Percentiles rank a stretch among this genome's conserved stretches.
These are phyloP conservation scores for Entrophospora sp. DNA, from an alignment of 192 early-diverging fungal genomes.

Conservation along the genomic window DNA sequence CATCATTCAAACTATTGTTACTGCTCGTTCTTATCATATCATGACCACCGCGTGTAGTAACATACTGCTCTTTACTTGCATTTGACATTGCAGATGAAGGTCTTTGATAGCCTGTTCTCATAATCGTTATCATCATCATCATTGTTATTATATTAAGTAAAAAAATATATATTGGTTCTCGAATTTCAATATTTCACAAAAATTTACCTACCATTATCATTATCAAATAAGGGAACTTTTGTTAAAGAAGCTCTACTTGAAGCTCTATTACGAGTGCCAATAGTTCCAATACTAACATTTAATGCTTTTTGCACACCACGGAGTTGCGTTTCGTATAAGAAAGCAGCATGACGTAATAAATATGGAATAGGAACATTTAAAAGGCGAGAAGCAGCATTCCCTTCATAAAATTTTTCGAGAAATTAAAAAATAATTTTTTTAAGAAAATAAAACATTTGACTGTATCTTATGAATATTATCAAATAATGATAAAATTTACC, in stretches of 20 bases:
- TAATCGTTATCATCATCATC: not conserved
- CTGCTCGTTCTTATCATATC: not conserved
- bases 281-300: conserved; percentile 7
- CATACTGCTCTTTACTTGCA: conserved; percentile 7
- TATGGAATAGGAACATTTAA: conserved; percentile 42
- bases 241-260: conserved; percentile 12
- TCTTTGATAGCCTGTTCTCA: not conserved
- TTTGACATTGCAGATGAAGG: conserved; percentile 1
- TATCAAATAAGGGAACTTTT: not conserved
- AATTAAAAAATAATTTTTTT: not conserved
- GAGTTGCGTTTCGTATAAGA: conserved; percentile 47
- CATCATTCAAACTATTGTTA: conserved; percentile 1
- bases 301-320: conserved; percentile 32
- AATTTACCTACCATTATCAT: not conserved
- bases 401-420: conserved; percentile 18
- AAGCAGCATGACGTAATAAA: conserved; percentile 44
- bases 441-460: no score
- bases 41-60: not conserved
- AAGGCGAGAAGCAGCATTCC: conserved; percentile 41
- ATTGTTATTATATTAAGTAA: no score
- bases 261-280: conserved; percentile 8
- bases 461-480: no score
- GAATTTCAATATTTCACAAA: not conserved
- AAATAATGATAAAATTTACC: conserved; percentile 22
- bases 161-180: not conserved